These are phyloP conservation scores for Aspergillus felis DNA, from an alignment of 2,329 filamentous ascomycete genomes.

Conservation along the genomic window DNA sequence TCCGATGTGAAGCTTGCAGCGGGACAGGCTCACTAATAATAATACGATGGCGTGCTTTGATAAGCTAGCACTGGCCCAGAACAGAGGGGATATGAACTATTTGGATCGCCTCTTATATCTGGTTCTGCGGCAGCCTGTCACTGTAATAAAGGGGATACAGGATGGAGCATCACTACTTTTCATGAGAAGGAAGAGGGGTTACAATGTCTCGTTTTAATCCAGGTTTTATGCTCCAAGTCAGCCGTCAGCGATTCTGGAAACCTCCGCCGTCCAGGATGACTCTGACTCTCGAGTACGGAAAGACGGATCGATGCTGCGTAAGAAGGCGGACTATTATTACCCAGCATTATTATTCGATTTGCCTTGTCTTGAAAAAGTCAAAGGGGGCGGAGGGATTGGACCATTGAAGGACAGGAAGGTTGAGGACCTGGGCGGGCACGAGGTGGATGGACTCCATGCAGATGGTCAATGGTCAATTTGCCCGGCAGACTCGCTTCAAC, in stretches of 20 bases:
- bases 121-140: neutral
- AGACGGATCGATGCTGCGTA: neutral
- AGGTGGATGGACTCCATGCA: neutral
- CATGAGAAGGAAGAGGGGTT: neutral
- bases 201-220: neutral
- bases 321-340: neutral
- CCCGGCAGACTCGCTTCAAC: neutral
- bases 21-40: neutral
- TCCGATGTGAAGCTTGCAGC: slow-evolving; percentile 10
- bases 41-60: slow-evolving; percentile 1
- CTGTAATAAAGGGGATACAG: neutral
- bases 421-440: neutral
- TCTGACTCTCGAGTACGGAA: neutral
- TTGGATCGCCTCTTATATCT: neutral
- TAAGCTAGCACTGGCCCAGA: slow-evolving; percentile 16
- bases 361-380: neutral
- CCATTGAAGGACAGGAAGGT: neutral
- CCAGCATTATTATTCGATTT: neutral
- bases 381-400: neutral
- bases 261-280: neutral
- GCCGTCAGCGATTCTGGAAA: neutral
- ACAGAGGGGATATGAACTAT: neutral
- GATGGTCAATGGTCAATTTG: neutral
- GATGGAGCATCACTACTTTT: neutral
- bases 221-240: neutral